A percentile compares a stretch with the other conserved stretches of the same genome.
phyloP scores from a whole-genome alignment of 306 rosid genomes.

The Trifolium fragiferum region DNA sequence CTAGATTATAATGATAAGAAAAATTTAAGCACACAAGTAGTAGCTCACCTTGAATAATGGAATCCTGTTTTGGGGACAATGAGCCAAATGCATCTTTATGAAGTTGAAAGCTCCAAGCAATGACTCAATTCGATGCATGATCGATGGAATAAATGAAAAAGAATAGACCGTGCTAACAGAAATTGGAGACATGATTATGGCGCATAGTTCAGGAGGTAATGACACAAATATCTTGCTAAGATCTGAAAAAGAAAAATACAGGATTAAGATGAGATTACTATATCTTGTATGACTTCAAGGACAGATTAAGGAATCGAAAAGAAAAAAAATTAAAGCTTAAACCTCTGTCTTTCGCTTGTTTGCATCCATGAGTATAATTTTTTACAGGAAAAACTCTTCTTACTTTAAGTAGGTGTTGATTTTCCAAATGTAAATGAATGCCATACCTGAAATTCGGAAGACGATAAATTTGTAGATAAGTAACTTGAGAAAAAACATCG shows the following conservation, averaged over 20 bases:
- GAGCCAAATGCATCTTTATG: slow-evolving; percentile 59
- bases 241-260: slow-evolving; percentile 49
- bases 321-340: slow-evolving; percentile 5
- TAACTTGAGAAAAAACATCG: no score
- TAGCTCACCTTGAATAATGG: slow-evolving; percentile 63
- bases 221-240: slow-evolving; percentile 55
- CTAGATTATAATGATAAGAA: no score
- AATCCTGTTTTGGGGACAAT: slow-evolving; percentile 60
- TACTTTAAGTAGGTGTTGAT: slow-evolving; percentile 57
- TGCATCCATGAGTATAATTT: slow-evolving; percentile 52
- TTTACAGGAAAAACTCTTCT: slow-evolving; percentile 57
- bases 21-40: no score
- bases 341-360: slow-evolving; percentile 62
- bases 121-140: slow-evolving; percentile 80
- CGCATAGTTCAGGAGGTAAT: slow-evolving; percentile 85
- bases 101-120: slow-evolving; percentile 67
- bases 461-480: no score
- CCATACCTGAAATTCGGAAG: slow-evolving; percentile 58
- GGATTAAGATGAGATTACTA: slow-evolving; percentile 23
- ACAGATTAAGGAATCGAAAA: slow-evolving; percentile 12
- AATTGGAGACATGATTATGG: slow-evolving; percentile 72
- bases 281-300: neutral
- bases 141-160: slow-evolving; percentile 75
- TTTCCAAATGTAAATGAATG: slow-evolving; percentile 51
- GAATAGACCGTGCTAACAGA: slow-evolving; percentile 56